These are phyloP conservation scores for Hypseocharis bilobata DNA, from an alignment of 441 rosid genomes.

Conservation along the genomic window DNA sequence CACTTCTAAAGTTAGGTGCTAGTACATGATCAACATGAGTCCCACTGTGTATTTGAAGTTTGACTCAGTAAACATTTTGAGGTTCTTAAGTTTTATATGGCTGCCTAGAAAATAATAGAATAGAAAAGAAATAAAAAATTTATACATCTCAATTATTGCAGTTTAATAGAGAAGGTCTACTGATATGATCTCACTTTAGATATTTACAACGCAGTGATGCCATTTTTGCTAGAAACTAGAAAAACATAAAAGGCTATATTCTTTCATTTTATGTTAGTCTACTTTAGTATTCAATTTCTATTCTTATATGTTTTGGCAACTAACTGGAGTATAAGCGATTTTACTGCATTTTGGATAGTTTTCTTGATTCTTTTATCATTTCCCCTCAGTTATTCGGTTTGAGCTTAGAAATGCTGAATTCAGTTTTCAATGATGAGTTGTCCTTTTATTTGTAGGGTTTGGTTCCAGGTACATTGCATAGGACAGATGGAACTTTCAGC, in stretches of 20 bases:
- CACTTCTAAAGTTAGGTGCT: not conserved
- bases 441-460: not conserved
- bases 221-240: no score
- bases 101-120: no score
- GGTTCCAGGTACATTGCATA: not conserved
- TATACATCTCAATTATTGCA: no score
- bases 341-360: not conserved
- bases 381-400: not conserved
- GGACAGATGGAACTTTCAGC: not conserved
- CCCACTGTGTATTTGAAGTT: not conserved
- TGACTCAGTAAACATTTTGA: not conserved
- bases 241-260: no score
- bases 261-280: no score
- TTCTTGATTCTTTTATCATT: not conserved
- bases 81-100: not conserved
- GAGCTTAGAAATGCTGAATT: not conserved
- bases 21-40: not conserved
- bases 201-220: no score
- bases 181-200: no score
- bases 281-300: not conserved
- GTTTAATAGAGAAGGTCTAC: no score
- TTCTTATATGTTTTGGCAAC: not conserved
- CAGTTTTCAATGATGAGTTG: not conserved
- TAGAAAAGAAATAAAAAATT: no score
- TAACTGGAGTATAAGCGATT: not conserved